Evolutionary conservation across 78 protist genomes (phyloP).

Genomic region (Diacronema lutheri): DNA sequence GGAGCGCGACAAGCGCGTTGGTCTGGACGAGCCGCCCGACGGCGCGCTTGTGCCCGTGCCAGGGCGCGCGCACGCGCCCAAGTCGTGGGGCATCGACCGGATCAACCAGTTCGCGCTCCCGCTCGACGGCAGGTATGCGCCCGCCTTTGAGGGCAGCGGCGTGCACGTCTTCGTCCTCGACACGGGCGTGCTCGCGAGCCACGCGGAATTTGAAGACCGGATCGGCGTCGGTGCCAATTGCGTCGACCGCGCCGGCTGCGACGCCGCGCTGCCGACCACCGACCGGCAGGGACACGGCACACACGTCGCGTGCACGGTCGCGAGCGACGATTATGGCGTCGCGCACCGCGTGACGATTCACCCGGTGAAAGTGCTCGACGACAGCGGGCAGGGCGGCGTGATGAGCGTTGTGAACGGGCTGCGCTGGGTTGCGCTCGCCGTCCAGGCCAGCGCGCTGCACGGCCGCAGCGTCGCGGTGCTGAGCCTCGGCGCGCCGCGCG

Average conservation of each 20-base stretch:
- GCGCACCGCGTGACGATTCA: neutral
- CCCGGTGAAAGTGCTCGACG: neutral
- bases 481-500: slow-evolving; percentile 19
- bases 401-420: neutral
- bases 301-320: no score
- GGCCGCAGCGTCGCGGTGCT: neutral
- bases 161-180: no score
- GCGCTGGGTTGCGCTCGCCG: neutral
- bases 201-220: neutral
- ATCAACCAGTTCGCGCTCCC: no score
- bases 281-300: neutral
- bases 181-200: neutral
- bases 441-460: neutral
- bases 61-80: no score
- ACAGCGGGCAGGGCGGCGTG: neutral
- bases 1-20: no score
- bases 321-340: neutral
- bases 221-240: no score
- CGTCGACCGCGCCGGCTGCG: neutral
- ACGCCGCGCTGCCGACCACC: neutral
- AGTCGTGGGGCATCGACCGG: no score
- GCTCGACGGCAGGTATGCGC: no score
- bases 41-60: no score
- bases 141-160: no score
- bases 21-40: no score